Evolutionary conservation across 2,329 filamentous ascomycete species (phyloP).

Genomic region (Claviceps maximensis): DNA sequence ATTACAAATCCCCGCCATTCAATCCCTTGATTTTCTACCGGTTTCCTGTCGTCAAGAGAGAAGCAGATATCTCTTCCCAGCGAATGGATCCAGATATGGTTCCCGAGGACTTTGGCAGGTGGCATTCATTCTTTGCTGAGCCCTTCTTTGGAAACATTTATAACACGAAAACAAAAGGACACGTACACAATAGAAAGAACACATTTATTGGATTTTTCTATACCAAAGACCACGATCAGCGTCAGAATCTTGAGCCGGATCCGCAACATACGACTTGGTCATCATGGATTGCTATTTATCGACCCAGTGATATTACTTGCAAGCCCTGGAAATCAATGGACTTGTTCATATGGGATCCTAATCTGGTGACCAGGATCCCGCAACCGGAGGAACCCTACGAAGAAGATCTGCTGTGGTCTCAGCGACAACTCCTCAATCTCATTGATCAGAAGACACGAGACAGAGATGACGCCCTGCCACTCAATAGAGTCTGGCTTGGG

Average conservation of each 20-base stretch:
- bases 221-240: constrained; percentile 11
- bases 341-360: constrained; percentile 41
- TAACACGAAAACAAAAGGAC: not conserved
- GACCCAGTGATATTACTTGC: constrained; percentile 26
- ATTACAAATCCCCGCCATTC: not conserved
- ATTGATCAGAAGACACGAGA: constrained; percentile 17
- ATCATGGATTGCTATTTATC: constrained; percentile 38
- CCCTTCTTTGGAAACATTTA: not conserved
- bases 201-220: constrained; percentile 34
- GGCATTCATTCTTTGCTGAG: constrained; percentile 11
- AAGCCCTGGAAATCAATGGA: constrained; percentile 25
- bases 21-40: constrained; percentile 20
- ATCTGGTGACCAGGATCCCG: constrained; percentile 15
- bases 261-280: not conserved
- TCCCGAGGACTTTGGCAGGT: constrained; percentile 12
- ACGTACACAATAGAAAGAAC: constrained; percentile 3
- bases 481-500: constrained; percentile 34
- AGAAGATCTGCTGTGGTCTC: constrained; percentile 29
- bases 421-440: constrained; percentile 29
- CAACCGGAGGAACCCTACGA: constrained; percentile 11
- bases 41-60: constrained; percentile 28
- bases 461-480: constrained; percentile 17
- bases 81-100: constrained; percentile 10
- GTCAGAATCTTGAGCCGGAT: not conserved
- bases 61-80: constrained; percentile 13